A percentile compares a stretch with the other conserved stretches of the same genome.
Evolutionary conservation across 768 basidiomycete genomes (phyloP).

Genomic region (Lactifluus subvellereus): DNA sequence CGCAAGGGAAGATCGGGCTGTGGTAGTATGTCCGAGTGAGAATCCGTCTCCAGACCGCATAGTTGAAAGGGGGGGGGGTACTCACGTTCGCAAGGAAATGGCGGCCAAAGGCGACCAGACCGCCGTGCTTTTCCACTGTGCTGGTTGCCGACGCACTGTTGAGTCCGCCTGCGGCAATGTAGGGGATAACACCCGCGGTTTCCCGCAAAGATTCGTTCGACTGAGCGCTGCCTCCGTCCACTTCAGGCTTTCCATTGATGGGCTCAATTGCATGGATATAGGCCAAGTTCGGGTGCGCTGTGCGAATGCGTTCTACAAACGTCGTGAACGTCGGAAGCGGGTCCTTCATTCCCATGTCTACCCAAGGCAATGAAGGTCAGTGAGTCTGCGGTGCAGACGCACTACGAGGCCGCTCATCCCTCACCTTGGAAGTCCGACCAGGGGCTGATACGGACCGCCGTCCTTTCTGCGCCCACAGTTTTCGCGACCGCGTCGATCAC

Average conservation of each 20-base stretch:
- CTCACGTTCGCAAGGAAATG: too few relatives aligned
- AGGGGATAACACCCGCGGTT: too few relatives aligned
- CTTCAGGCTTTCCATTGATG: neutral
- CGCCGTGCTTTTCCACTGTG: too few relatives aligned
- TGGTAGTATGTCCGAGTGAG: too few relatives aligned
- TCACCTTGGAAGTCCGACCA: slow-evolving; percentile 31
- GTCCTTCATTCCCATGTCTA: slow-evolving; percentile 18
- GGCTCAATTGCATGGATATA: slow-evolving; percentile 13
- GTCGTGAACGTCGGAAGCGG: slow-evolving; percentile 11
- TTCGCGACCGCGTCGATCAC: slow-evolving; percentile 33
- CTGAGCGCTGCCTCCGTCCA: too few relatives aligned
- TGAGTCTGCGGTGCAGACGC: too few relatives aligned
- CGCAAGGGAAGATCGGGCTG: too few relatives aligned
- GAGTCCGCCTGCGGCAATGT: too few relatives aligned
- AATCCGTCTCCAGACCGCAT: too few relatives aligned
- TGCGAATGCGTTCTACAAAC: slow-evolving; percentile 2
- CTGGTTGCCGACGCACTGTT: too few relatives aligned
- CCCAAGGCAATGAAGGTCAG: neutral
- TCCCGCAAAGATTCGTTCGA: neutral
- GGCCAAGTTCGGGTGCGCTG: slow-evolving; percentile 3
- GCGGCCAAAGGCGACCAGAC: too few relatives aligned
- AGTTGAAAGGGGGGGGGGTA: too few relatives aligned
- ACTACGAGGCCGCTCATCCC: neutral
- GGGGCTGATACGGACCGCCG: slow-evolving; percentile 36
- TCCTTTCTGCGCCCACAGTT: slow-evolving; percentile 36